Percentiles rank a stretch among this genome's conserved stretches.
Evolutionary conservation across 257 asterid species (phyloP).

Genomic region (Verbascum thapsus): DNA sequence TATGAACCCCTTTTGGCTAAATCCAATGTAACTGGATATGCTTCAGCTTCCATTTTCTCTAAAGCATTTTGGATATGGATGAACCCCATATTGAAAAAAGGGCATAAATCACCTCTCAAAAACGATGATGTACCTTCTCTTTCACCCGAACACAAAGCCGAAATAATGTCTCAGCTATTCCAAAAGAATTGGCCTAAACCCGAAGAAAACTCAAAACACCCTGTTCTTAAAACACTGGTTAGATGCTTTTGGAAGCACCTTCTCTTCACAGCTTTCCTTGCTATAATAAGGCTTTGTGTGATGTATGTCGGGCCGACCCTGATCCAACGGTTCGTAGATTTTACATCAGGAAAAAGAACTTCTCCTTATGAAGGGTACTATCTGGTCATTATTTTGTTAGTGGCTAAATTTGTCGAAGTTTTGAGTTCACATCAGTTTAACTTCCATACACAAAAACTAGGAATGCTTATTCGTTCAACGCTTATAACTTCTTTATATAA

Average conservation of each 20-base stretch:
- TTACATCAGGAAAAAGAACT: constrained; percentile 60
- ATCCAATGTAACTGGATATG: constrained; percentile 57
- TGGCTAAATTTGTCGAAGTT: constrained; percentile 77
- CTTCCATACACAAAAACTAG: constrained; percentile 83
- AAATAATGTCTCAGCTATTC: constrained; percentile 58
- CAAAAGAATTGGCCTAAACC: constrained; percentile 79
- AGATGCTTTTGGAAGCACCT: constrained; percentile 82
- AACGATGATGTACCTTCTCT: constrained; percentile 76
- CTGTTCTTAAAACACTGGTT: constrained; percentile 64
- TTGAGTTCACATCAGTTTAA: constrained; percentile 84
- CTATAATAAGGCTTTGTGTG: constrained; percentile 68
- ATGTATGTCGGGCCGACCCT: constrained; percentile 81
- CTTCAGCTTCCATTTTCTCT: constrained; percentile 73
- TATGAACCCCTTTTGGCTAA: constrained; percentile 46
- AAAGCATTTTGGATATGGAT: constrained; percentile 87
- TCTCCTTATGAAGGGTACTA: constrained; percentile 77
- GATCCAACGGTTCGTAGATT: constrained; percentile 72
- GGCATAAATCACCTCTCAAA: constrained; percentile 64
- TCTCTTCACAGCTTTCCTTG: constrained; percentile 67
- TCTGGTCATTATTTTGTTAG: constrained; percentile 58
- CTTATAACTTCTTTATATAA: constrained; percentile 75
- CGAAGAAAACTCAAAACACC: constrained; percentile 71
- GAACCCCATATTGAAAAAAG: constrained; percentile 80
- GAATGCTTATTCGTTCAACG: constrained; percentile 78
- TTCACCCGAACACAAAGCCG: constrained; percentile 77